These are phyloP conservation scores for Biancaea sappan DNA, from an alignment of 306 rosid genomes.

Conservation along the genomic window DNA sequence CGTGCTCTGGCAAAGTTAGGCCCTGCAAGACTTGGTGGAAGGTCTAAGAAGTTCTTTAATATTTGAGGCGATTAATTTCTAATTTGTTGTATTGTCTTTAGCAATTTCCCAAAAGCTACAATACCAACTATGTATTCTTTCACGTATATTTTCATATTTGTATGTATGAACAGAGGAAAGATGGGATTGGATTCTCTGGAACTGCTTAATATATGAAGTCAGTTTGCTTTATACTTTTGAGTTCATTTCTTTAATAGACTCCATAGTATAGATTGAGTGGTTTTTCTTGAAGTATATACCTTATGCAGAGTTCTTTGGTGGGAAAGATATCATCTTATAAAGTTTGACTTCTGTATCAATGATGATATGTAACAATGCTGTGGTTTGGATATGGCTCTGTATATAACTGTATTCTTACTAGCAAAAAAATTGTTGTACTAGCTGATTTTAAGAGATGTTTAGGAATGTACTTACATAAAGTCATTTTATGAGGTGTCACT, in stretches of 20 bases:
- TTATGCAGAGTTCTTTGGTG: background rate
- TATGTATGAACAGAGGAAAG: slow-evolving; percentile 21
- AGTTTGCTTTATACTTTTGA: background rate
- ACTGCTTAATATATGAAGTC: background rate
- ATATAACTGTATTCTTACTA: background rate
- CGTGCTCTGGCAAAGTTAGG: slow-evolving; percentile 91
- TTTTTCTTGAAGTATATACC: background rate
- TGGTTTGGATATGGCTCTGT: background rate
- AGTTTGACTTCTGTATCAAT: background rate
- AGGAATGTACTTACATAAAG: background rate
- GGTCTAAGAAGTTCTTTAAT: slow-evolving; percentile 47
- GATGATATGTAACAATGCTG: background rate
- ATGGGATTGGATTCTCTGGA: slow-evolving; percentile 21
- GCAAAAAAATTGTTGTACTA: background rate
- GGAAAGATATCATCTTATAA: slow-evolving; percentile 9
- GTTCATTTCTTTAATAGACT: slow-evolving; percentile 9
- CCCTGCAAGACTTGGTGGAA: slow-evolving; percentile 77
- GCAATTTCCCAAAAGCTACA: slow-evolving; percentile 12
- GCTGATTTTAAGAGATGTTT: background rate
- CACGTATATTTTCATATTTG: slow-evolving; percentile 21
- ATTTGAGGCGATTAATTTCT: slow-evolving; percentile 29
- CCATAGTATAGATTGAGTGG: background rate
- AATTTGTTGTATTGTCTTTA: slow-evolving; percentile 13
- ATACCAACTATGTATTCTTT: background rate
- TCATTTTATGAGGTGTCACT: background rate